Base-by-base conservation (phyloP, 225 moss, liverwort and hornwort species). In the Sphagnum contortum region DNA sequence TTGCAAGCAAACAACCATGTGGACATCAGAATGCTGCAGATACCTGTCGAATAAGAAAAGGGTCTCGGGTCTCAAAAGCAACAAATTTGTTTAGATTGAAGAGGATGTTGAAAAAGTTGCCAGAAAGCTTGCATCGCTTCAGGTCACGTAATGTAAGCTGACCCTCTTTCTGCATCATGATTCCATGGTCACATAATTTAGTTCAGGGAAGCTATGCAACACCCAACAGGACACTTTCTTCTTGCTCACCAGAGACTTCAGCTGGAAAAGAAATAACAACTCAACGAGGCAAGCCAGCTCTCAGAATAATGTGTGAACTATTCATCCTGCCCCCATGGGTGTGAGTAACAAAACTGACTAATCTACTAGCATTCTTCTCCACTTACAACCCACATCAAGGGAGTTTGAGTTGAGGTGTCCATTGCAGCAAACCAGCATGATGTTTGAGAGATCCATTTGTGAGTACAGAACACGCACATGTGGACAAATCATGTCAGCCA, bases 41-140 rank as follows among this genome's bases (percentile, higher is more conserved):
- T 72, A 94, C 94, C 91, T 91, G 91, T 72, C 94, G 89, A 62
- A 94, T 94, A 50, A 89, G 72, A 71, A 94, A 94, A 14, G 94
- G 94, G 70, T 94, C 94, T 58, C 94, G 77, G 54, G 91, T 94
- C 77, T 94, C 94, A 78, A 94, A 94, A 54, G 94, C 94, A 73
- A 94, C 91, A 74, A 94, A 94, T 75, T 94, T 94, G 77, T 91
- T 94, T 59, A 94, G 82, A 57, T 94, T 91, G 74, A 94, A 94
- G 61, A 94, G 89, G 69, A 94, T 94, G 63, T 94, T 94, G 71
- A 94, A 94, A 70, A 94, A 94, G 57, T 91, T 94, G 69, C 94
- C 94, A 44, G 94, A 94, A n/a, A 94, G 79, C 76, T 94, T 91
- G 74, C 94, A 94, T 0, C 83, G 81, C 75, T 94, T 94, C 61